Evolutionary conservation across 805 yeast genomes (phyloP).

Genomic region (Myxozyma lipomycoides): DNA sequence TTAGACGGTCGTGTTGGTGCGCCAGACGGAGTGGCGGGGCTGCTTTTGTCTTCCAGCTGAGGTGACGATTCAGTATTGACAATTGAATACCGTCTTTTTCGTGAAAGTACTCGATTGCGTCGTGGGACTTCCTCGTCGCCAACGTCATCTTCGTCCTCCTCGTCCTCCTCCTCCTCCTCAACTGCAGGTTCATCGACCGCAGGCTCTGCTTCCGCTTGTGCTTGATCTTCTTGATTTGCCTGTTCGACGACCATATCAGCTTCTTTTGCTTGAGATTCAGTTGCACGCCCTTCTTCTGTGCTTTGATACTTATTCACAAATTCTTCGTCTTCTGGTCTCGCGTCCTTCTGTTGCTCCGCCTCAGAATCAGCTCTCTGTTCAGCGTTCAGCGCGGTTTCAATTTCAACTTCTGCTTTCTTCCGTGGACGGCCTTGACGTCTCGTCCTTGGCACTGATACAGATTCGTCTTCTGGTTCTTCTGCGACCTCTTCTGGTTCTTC

Average conservation of each 20-base stretch:
- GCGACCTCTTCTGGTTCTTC: not conserved
- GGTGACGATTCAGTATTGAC: slow-evolving; percentile 2
- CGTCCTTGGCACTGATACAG: not conserved
- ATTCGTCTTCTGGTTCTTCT: not conserved
- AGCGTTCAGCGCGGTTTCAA: slow-evolving; percentile 3
- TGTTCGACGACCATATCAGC: slow-evolving; percentile 21
- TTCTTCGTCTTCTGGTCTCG: slow-evolving; percentile 1
- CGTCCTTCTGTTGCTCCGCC: not conserved
- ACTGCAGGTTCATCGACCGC: not conserved
- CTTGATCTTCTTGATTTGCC: slow-evolving; percentile 19
- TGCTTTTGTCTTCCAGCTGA: slow-evolving; percentile 17
- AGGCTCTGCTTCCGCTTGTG: slow-evolving; percentile 12
- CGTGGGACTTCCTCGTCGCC: slow-evolving; percentile 9
- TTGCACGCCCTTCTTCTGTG: slow-evolving; percentile 18
- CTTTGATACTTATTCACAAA: slow-evolving; percentile 12
- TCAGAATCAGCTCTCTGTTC: slow-evolving; percentile 5
- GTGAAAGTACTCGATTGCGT: not conserved
- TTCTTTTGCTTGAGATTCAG: slow-evolving; percentile 9
- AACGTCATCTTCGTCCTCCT: slow-evolving; percentile 8
- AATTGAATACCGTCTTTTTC: slow-evolving; percentile 8
- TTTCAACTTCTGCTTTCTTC: slow-evolving; percentile 3
- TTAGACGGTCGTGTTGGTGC: slow-evolving; percentile 39
- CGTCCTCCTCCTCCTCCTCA: slow-evolving; percentile 1
- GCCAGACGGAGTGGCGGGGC: slow-evolving; percentile 22
- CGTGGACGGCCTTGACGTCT: slow-evolving; percentile 2